Conservation (phyloP, 148 eudicot genomes). For the Heliosperma pusillum region DNA sequence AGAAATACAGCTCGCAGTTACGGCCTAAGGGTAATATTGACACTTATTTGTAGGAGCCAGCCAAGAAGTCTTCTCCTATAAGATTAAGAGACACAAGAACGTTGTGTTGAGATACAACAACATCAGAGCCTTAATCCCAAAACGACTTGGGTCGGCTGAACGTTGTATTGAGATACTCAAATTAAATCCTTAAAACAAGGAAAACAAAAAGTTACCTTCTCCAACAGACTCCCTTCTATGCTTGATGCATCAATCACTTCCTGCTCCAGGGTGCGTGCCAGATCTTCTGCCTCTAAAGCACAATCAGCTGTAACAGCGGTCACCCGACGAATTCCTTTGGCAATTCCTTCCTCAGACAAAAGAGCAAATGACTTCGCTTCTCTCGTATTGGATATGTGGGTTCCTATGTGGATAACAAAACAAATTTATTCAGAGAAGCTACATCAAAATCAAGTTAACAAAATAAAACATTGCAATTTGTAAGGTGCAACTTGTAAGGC, state of each 20-base stretch:
- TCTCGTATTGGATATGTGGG: constrained; percentile 85
- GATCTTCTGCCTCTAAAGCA: constrained; percentile 61
- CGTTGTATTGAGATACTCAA: not conserved
- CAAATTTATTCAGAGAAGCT: constrained; percentile 3
- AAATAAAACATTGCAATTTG: not conserved
- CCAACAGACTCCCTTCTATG: constrained; percentile 56
- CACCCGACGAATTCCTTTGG: constrained; percentile 93
- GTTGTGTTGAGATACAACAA: not conserved
- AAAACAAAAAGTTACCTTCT: constrained; percentile 46
- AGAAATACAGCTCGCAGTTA: not conserved
- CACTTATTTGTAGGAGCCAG: not conserved
- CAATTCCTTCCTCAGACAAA: constrained; percentile 90
- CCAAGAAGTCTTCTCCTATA: not conserved
- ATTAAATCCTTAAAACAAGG: not conserved
- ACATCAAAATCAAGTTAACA: not conserved
- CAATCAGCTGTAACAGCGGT: constrained; percentile 80
- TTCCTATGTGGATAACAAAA: constrained; percentile 45
- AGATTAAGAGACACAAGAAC: not conserved
- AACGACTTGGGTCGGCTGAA: too few relatives aligned
- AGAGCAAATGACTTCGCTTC: constrained; percentile 94
- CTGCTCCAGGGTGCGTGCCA: constrained; percentile 64
- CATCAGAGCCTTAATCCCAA: too few relatives aligned
- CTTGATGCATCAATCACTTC: constrained; percentile 71
- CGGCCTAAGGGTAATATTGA: not conserved
- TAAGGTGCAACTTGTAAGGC: not conserved